Evolutionary conservation across 2,329 filamentous ascomycete genomes (phyloP), one percentile per base, ranked within the genome.

Genomic region (Fusarium phyllophilum): DNA sequence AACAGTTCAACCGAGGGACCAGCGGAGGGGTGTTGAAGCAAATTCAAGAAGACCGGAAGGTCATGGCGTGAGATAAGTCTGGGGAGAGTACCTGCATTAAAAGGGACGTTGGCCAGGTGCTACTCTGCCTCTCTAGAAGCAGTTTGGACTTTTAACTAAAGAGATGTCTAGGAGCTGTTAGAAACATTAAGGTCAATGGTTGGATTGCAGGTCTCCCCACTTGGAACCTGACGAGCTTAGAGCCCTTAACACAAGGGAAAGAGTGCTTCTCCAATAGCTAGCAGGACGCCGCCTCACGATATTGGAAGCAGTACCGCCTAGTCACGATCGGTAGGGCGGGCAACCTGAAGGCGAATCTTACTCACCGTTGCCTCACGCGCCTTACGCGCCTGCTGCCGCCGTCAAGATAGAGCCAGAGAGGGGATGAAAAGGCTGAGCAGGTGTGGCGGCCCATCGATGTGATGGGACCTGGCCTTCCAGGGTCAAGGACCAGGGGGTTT

Each of bases 1-100:
- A 75, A 78, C 73, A 76, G 70, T 64, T 70, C 62, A 70, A 64
- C 55, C 65, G 45, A 61, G 66, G 54, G 59, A 33, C 48, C 57
- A 64, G 60, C 56, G 70, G 71, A 76, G 75, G 76, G 74, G 76
- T 78, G 76, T 77, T 78, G 63, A 71, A 78, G 74, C 67, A 77
- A 67, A 78, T 71, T 73, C 74, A 75, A 66, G 69, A 77, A 78
- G 70, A 77, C 69, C 71, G 52, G 66, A 69, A 77, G 69, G 72
- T 69, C 72, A 76, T 78, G 76, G 76, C 76, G 76, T 76, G 62
- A 68, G 76, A 68, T 73, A 46, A 68, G 74, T 73, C 73, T 77
- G 73, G 73, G 77, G 76, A 78, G 65, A 78, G 75, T 75, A 77
- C 70, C 76, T 79, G 76, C 77, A 78, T 75, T 76, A 78, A 79